Evolutionary conservation across 208 protist genomes (phyloP).

Genomic region (Porcisia hertigi): DNA sequence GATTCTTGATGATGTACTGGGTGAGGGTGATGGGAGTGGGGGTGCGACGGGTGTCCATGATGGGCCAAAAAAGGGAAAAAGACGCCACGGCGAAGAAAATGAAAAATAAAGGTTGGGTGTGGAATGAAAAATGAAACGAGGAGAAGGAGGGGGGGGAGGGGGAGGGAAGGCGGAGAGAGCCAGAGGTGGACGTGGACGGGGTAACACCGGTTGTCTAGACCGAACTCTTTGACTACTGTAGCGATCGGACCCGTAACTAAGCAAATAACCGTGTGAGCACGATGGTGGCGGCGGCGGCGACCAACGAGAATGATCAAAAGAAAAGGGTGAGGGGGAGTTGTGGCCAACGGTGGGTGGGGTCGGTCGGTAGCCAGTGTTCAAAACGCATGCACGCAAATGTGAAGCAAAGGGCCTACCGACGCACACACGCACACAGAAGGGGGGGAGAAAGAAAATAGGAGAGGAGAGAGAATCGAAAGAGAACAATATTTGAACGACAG

Average conservation of each 20-base stretch:
- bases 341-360: too few species aligned
- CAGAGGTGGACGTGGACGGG: too few species aligned
- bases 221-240: neutral
- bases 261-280: neutral
- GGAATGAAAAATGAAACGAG: neutral
- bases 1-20: constrained; percentile 86
- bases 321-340: neutral
- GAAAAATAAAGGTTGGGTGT: neutral
- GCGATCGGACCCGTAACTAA: neutral
- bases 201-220: too few species aligned
- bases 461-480: neutral
- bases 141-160: neutral
- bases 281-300: neutral
- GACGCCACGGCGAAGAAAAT: neutral
- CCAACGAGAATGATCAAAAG: neutral
- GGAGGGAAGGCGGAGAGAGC: neutral
- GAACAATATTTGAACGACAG: neutral
- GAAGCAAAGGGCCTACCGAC: too few species aligned
- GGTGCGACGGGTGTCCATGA: constrained; percentile 20
- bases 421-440: too few species aligned
- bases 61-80: neutral
- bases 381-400: too few species aligned
- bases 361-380: too few species aligned
- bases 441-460: neutral
- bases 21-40: constrained; percentile 64